Percentiles rank a stretch among this genome's conserved stretches.
phyloP scores from a whole-genome alignment of 2,329 filamentous ascomycete species.

The Epichloe baconii region DNA sequence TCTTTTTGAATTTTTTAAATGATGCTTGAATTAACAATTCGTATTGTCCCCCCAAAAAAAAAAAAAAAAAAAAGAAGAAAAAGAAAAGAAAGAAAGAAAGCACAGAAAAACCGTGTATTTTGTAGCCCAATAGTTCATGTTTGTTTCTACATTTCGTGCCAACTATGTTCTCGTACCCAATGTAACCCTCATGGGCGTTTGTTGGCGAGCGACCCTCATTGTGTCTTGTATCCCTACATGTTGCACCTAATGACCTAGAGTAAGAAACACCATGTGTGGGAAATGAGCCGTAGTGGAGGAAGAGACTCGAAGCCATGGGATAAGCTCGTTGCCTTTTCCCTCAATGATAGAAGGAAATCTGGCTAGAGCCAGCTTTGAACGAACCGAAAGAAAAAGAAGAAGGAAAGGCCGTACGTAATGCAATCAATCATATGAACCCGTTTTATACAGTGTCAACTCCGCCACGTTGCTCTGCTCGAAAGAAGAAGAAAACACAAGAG shows the following conservation, averaged over 20 bases:
- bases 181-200: too few relatives aligned
- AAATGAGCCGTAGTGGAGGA: too few relatives aligned
- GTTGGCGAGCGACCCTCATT: too few relatives aligned
- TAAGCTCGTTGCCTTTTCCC: too few relatives aligned
- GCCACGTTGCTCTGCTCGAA: neutral
- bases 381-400: neutral
- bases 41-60: neutral
- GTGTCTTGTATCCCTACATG: too few relatives aligned
- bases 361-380: neutral
- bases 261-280: too few relatives aligned
- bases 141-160: too few relatives aligned
- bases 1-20: too few relatives aligned
- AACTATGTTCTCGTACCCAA: too few relatives aligned
- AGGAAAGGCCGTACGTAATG: neutral
- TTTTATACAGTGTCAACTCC: neutral
- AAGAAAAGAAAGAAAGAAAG: neutral
- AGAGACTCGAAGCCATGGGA: too few relatives aligned
- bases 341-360: neutral
- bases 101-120: neutral
- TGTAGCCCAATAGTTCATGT: neutral
- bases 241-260: too few relatives aligned
- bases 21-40: too few relatives aligned
- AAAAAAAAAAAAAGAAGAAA: neutral
- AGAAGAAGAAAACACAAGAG: neutral
- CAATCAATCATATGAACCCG: neutral